phyloP scores from a whole-genome alignment of 306 rosid species.

The Betula pendula region DNA sequence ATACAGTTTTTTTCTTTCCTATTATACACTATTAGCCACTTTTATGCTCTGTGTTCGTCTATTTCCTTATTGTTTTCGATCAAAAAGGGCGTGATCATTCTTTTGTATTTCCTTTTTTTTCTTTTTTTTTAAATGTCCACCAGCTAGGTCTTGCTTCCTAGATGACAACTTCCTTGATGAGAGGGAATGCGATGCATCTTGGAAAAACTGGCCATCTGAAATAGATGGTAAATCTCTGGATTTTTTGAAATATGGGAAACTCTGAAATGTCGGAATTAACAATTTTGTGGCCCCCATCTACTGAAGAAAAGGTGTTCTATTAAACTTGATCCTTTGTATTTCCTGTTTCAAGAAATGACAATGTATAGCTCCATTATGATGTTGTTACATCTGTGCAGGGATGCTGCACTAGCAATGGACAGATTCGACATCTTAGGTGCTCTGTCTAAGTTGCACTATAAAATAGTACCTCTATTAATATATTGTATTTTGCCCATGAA shows the following conservation, averaged over 20 bases:
- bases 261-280: conserved; percentile 33
- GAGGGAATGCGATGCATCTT: conserved; percentile 43
- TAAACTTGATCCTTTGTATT: conserved; percentile 1
- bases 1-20: neutral
- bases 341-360: conserved; percentile 20
- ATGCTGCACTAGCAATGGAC: conserved; percentile 44
- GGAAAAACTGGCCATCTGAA: conserved; percentile 48
- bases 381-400: conserved; percentile 47
- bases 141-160: conserved; percentile 48
- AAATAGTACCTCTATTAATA: conserved; percentile 4
- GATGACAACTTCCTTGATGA: conserved; percentile 46
- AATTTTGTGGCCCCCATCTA: conserved; percentile 44
- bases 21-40: no score
- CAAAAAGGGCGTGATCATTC: no score
- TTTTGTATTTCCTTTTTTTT: no score
- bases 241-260: conserved; percentile 33
- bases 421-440: conserved; percentile 58
- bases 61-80: no score
- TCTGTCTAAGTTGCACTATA: conserved; percentile 29
- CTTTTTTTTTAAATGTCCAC: conserved; percentile 19
- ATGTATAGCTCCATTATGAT: conserved; percentile 23
- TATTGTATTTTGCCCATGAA: conserved; percentile 9
- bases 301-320: conserved; percentile 47
- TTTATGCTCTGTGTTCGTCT: no score
- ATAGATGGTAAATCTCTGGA: conserved; percentile 40